These are phyloP conservation scores for Rhizopus stolonifer DNA, from an alignment of 371 early-diverging fungal genomes.

Conservation along the genomic window DNA sequence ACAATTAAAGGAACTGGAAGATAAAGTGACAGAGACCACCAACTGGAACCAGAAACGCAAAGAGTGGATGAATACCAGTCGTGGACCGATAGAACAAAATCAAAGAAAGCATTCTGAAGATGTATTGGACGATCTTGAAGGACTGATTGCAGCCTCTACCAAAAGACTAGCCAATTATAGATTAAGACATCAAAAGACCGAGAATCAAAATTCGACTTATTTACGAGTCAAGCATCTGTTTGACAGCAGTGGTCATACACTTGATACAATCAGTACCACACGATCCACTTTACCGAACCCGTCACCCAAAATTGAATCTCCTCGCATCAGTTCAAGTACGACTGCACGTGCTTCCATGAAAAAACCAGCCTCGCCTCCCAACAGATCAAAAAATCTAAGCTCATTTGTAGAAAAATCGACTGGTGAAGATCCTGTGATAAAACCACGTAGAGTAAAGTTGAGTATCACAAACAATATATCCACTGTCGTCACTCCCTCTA, in stretches of 20 bases:
- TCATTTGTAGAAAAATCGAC: no score
- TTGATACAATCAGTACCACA: slow-evolving; percentile 10
- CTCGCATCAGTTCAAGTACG: slow-evolving; percentile 27
- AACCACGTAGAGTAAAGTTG: slow-evolving; percentile 19
- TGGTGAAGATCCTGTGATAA: no score
- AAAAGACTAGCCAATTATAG: slow-evolving; percentile 37
- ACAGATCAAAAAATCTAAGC: not conserved
- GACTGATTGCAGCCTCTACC: slow-evolving; percentile 48
- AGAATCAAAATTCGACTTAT: not conserved
- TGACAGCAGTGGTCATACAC: not conserved
- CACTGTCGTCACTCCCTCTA: not conserved
- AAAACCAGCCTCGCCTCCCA: slow-evolving; percentile 13
- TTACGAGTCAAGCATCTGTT: no score
- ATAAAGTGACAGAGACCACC: slow-evolving; percentile 37
- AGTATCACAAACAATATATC: slow-evolving; percentile 23
- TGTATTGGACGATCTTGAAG: slow-evolving; percentile 45
- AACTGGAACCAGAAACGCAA: slow-evolving; percentile 35
- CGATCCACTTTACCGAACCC: slow-evolving; percentile 25
- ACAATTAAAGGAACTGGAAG: slow-evolving; percentile 44
- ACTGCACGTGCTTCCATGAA: slow-evolving; percentile 21
- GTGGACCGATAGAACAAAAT: slow-evolving; percentile 14
- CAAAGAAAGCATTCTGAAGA: slow-evolving; percentile 32
- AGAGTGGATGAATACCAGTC: slow-evolving; percentile 8
- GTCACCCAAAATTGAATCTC: slow-evolving; percentile 31
- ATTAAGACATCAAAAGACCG: slow-evolving; percentile 14